These are phyloP conservation scores for Solanum pennellii DNA, from an alignment of 257 asterid genomes.

Conservation along the genomic window DNA sequence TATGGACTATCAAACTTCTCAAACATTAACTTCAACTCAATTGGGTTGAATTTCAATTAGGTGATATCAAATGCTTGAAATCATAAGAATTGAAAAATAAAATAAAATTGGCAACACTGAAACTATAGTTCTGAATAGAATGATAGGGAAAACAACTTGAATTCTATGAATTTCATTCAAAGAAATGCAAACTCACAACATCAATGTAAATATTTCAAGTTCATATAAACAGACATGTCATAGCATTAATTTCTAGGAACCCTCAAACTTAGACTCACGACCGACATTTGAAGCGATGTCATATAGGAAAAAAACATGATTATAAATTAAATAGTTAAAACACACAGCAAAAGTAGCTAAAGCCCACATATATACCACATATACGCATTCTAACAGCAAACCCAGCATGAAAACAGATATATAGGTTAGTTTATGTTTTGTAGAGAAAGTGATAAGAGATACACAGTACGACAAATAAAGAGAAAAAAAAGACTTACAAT, in stretches of 20 bases:
- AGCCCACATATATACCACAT: not conserved
- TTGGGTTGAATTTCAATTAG: not conserved
- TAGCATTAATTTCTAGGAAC: not conserved
- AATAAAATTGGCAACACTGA: not conserved
- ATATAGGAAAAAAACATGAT: not conserved
- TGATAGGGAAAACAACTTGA: not conserved
- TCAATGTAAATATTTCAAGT: not conserved
- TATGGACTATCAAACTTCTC: not conserved
- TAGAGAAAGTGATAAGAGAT: not conserved
- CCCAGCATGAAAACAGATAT: not conserved
- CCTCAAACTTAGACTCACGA: not conserved
- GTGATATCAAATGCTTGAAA: not conserved
- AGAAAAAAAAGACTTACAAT: not conserved
- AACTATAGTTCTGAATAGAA: not conserved
- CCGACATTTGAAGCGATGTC: not conserved
- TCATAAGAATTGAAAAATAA: not conserved
- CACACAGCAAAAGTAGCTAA: not conserved
- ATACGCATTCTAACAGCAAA: not conserved
- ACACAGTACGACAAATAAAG: not conserved
- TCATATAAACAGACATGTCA: not conserved
- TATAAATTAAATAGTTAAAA: not conserved
- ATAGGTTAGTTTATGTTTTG: not conserved
- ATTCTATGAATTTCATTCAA: not conserved
- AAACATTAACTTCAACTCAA: not conserved
- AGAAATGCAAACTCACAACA: not conserved